Evolutionary conservation across 2,329 filamentous ascomycete genomes (phyloP), one percentile per base, ranked within the genome.

Genomic region (Xylariaceae sp.): DNA sequence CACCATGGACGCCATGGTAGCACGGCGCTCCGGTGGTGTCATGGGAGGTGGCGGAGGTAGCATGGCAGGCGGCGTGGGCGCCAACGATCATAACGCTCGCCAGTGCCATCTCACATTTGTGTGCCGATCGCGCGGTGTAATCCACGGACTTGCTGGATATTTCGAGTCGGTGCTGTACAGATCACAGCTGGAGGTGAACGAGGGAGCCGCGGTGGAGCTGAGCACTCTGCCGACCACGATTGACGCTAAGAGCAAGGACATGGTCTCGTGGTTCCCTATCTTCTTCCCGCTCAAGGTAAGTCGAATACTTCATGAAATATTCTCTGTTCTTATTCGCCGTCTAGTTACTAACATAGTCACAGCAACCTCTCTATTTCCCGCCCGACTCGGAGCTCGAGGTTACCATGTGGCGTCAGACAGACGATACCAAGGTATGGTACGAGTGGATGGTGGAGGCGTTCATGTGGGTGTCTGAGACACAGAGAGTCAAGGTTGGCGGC

Each of bases 251-350:
- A 96, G 92, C 79, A 89, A 88, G 71, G 92, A 95, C 69, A 99
- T 99, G 95, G 96, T 97, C 64, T 96, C 90, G 57, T 99, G 94
- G 94, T 99, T 99, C 73, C 94, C 94, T 1, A 97, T 99, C 35
- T 97, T 93, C 77, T 99, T 99, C 72, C 94, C 95, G 0, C 77
- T 99, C 11, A 96, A 94, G 85, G 92, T 92, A 78, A 70, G 83
- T 72, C 39, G 45, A 18, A 8, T 8, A 7, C 52, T 51, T 52
- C 17, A 35, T 10, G 42, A 13, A 48, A 30, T 39, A 55, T 17
- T n/a, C 2, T 50, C 4, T 48, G 17, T 35, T 53, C 1, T 45
- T 7, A 4, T 47, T 30, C 15, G 9, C 15, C 6, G n/a, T 35
- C 18, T 44, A 30, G 11, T 52, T 13, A 47, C 53, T 57, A 53